Evolutionary conservation across 2,329 filamentous ascomycete species (phyloP).

Genomic region (Fusarium guadeloupense): DNA sequence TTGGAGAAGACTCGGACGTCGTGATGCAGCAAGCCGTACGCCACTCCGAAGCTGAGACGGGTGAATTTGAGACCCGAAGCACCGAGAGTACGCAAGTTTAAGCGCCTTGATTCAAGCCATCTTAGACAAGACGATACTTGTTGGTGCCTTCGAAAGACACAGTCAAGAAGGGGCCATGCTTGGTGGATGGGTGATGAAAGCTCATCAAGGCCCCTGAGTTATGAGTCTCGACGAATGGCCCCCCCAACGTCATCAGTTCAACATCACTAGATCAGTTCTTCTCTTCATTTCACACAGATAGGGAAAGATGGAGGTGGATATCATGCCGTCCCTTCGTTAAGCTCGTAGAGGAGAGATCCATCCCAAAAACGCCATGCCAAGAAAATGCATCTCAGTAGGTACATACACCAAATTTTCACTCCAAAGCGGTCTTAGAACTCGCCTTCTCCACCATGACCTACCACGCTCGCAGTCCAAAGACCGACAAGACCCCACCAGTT

Average conservation of each 20-base stretch:
- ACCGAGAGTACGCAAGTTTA: slow-evolving; percentile 9
- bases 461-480: slow-evolving; percentile 74
- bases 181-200: not conserved
- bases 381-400: slow-evolving; percentile 43
- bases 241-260: slow-evolving; percentile 28
- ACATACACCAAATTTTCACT: slow-evolving; percentile 28
- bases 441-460: slow-evolving; percentile 69
- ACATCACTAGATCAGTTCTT: slow-evolving; percentile 33
- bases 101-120: too few species aligned
- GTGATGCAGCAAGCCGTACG: slow-evolving; percentile 37
- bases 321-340: slow-evolving; percentile 53
- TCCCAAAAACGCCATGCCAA: slow-evolving; percentile 48
- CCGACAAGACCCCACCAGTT: slow-evolving; percentile 81
- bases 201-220: slow-evolving; percentile 25
- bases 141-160: not conserved
- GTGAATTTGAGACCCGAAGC: slow-evolving; percentile 9
- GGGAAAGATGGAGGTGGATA: slow-evolving; percentile 50
- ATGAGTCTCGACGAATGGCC: slow-evolving; percentile 19
- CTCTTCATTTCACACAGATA: slow-evolving; percentile 32
- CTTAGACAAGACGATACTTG: not conserved
- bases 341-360: slow-evolving; percentile 50
- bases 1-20: slow-evolving; percentile 9
- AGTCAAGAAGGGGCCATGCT: not conserved
- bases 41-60: slow-evolving; percentile 24
- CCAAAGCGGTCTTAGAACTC: slow-evolving; percentile 58